Evolutionary conservation across 768 basidiomycete genomes (phyloP).

Genomic region (Mycena polygramma): DNA sequence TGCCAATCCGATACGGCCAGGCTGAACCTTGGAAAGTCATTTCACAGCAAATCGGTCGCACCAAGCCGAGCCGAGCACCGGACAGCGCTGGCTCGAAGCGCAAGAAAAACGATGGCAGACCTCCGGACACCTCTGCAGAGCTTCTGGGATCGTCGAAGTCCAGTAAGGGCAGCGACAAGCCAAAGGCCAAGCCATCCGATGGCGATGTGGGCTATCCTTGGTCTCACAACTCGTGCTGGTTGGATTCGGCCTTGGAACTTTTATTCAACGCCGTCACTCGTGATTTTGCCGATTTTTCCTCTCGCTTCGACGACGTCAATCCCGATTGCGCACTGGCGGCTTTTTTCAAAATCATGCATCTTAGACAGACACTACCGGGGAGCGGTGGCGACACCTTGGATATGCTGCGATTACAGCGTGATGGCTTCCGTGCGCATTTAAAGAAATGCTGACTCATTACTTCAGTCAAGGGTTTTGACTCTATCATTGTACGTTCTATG

Average conservation of each 20-base stretch:
- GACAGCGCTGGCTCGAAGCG: slow-evolving; percentile 24
- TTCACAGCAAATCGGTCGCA: slow-evolving; percentile 34
- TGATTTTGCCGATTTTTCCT: slow-evolving; percentile 30
- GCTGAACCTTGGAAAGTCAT: slow-evolving; percentile 45
- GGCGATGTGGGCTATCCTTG: neutral
- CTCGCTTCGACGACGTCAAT: slow-evolving; percentile 32
- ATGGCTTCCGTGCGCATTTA: neutral
- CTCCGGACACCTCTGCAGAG: slow-evolving; percentile 31
- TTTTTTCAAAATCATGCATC: slow-evolving; percentile 1
- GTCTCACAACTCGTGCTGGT: slow-evolving; percentile 1
- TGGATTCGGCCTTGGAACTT: neutral
- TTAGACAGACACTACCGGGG: neutral
- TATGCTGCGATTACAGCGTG: neutral
- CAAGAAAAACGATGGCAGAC: slow-evolving; percentile 45
- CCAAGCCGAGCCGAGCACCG: slow-evolving; percentile 38
- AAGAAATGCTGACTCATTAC: neutral
- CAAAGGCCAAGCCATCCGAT: neutral
- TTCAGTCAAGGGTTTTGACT: neutral
- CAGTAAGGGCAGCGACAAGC: neutral
- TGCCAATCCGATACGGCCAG: slow-evolving; percentile 41
- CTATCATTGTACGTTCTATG: neutral
- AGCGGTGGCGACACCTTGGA: neutral
- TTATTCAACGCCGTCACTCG: slow-evolving; percentile 26
- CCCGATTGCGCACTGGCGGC: neutral
- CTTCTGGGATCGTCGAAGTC: slow-evolving; percentile 29